A percentile compares a stretch with the other conserved stretches of the same genome.
These are phyloP conservation scores for Tubosaeta sp. DNA, from an alignment of 768 basidiomycete species.

Conservation along the genomic window DNA sequence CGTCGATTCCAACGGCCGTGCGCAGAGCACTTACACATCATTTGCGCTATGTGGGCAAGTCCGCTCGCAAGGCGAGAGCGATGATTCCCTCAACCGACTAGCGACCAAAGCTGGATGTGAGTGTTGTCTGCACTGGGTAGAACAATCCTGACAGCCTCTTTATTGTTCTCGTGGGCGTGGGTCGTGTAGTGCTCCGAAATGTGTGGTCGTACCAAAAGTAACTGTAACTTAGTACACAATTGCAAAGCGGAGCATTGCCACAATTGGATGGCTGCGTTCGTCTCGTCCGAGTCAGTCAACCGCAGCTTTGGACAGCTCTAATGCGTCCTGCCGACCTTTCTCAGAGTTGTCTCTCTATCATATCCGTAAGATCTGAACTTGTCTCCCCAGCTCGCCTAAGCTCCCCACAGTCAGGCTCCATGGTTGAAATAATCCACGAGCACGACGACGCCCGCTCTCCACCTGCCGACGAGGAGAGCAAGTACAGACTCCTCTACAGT, in stretches of 20 bases:
- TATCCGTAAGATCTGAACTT: slow-evolving; percentile 38
- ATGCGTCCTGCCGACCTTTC: slow-evolving; percentile 28
- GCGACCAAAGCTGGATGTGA: slow-evolving; percentile 93
- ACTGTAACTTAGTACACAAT: slow-evolving; percentile 11
- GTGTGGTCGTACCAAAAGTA: slow-evolving; percentile 97
- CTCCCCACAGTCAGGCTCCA: slow-evolving; percentile 44
- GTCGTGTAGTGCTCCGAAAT: slow-evolving; percentile 78
- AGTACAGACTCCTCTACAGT: slow-evolving; percentile 75
- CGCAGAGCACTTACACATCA: slow-evolving; percentile 74
- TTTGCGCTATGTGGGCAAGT: slow-evolving; percentile 95
- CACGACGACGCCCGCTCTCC: slow-evolving; percentile 12
- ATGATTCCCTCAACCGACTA: slow-evolving; percentile 94
- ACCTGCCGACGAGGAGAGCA: slow-evolving; percentile 48
- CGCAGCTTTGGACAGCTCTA: slow-evolving; percentile 5
- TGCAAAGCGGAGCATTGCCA: slow-evolving; percentile 12
- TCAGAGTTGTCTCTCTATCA: slow-evolving; percentile 42
- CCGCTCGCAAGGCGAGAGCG: slow-evolving; percentile 91
- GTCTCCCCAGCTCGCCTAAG: slow-evolving; percentile 3
- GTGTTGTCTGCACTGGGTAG: slow-evolving; percentile 32
- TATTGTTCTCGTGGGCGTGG: background rate
- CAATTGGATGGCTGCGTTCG: slow-evolving; percentile 19
- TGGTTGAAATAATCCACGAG: slow-evolving; percentile 70
- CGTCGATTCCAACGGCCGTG: slow-evolving; percentile 86
- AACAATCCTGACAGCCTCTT: slow-evolving; percentile 7
- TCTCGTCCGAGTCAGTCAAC: background rate